Evolutionary conservation across 2,329 filamentous ascomycete species (phyloP).

Genomic region (Fusarium acutatum): DNA sequence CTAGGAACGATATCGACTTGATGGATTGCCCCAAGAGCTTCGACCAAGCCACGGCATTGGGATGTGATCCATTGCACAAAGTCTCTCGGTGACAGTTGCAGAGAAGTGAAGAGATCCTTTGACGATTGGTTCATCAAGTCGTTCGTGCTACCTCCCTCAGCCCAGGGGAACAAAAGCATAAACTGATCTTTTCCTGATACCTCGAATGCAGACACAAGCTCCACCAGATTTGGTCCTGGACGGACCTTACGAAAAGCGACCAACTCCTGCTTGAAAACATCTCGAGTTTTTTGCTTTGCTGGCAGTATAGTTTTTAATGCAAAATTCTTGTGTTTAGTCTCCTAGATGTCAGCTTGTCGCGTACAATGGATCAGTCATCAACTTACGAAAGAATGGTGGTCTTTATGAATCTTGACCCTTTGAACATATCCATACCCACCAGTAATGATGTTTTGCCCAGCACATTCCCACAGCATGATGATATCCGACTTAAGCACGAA

Average conservation of each 20-base stretch:
- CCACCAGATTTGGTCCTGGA: not conserved
- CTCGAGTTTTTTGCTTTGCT: not conserved
- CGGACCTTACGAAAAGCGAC: not conserved
- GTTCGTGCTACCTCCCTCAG: not conserved
- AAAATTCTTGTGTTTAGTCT: not conserved
- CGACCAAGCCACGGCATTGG: not conserved
- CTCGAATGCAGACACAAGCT: not conserved
- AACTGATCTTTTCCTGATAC: not conserved
- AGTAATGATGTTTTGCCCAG: not conserved
- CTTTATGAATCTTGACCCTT: not conserved
- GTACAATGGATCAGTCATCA: accelerated
- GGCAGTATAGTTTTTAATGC: not conserved
- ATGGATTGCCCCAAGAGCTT: not conserved
- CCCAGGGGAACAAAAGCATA: slow-evolving; percentile 7
- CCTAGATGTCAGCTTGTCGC: accelerated
- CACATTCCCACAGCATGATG: not conserved
- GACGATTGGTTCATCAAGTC: not conserved
- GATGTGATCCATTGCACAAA: not conserved
- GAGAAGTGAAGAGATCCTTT: not conserved
- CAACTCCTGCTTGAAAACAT: not conserved
- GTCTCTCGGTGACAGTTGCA: accelerated
- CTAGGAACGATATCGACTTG: not conserved
- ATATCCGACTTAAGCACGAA: not conserved
- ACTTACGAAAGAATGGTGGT: not conserved
- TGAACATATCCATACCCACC: not conserved